Conservation (phyloP, 2,329 filamentous ascomycete genomes). For the Thelonectria blattea region DNA sequence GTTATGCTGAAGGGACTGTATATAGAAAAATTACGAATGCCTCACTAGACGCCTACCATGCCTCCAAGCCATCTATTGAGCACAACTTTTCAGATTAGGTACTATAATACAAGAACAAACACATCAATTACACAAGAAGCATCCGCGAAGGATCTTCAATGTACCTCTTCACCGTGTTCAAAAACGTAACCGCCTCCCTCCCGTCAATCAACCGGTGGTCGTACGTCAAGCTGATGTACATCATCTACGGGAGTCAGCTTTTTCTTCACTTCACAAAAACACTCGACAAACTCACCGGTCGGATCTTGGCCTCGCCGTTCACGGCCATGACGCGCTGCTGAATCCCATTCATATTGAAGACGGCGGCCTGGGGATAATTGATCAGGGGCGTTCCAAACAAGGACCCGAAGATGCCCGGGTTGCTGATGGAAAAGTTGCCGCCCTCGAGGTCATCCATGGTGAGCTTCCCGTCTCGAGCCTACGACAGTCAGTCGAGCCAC, state of each 20-base stretch:
- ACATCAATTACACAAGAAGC: conserved; percentile 52
- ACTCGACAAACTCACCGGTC: conserved; percentile 41
- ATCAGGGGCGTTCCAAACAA: conserved; percentile 69
- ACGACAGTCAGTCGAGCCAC: background rate
- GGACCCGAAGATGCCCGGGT: conserved; percentile 74
- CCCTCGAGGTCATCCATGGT: conserved; percentile 80
- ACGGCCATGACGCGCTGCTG: conserved; percentile 61
- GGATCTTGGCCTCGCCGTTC: conserved; percentile 55
- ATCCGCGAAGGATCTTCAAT: conserved; percentile 51
- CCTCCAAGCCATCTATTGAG: background rate
- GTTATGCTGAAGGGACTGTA: too few species aligned
- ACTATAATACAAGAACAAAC: conserved; percentile 28
- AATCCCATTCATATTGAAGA: conserved; percentile 66
- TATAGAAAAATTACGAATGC: too few species aligned
- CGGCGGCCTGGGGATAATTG: conserved; percentile 73
- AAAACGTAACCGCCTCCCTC: conserved; percentile 66
- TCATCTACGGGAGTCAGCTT: conserved; percentile 40
- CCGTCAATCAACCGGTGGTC: conserved; percentile 62
- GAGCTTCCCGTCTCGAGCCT: conserved; percentile 74
- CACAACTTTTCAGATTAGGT: background rate
- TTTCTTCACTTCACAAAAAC: conserved; percentile 23
- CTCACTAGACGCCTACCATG: too few species aligned
- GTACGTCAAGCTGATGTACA: conserved; percentile 59
- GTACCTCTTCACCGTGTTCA: conserved; percentile 41
- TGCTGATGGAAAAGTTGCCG: conserved; percentile 78